These are phyloP conservation scores for Russula griseocarnosa DNA, from an alignment of 768 basidiomycete genomes.

Conservation along the genomic window DNA sequence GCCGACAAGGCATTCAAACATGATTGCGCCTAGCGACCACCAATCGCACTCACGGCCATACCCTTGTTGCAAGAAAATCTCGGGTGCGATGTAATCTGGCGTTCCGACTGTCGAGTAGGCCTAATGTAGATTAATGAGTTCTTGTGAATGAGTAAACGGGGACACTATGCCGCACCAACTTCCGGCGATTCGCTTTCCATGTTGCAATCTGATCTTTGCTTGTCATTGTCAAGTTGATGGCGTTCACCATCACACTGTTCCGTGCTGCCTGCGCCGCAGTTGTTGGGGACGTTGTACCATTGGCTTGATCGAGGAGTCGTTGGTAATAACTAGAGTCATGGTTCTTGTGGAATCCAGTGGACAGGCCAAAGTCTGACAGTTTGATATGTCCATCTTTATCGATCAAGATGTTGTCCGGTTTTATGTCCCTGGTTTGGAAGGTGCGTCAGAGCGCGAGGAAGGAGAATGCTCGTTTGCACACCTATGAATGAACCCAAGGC, in stretches of 20 bases:
- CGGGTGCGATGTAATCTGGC: conserved; percentile 94
- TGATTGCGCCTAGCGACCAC: conserved; percentile 99
- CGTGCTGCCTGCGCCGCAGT: conserved; percentile 53
- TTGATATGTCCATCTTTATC: conserved; percentile 97
- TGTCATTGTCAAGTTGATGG: conserved; percentile 94
- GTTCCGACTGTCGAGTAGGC: conserved; percentile 98
- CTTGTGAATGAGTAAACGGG: conserved; percentile 5
- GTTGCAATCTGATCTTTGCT: conserved; percentile 93
- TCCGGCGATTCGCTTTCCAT: conserved; percentile 97
- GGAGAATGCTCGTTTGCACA: conserved; percentile 36
- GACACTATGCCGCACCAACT: conserved; percentile 55
- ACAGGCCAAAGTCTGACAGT: conserved; percentile 96
- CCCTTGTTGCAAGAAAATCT: conserved; percentile 95
- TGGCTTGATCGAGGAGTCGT: conserved; percentile 70
- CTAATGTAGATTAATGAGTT: conserved; percentile 38
- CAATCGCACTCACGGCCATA: conserved; percentile 98
- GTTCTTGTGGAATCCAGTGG: conserved; percentile 98
- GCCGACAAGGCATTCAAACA: conserved; percentile 96
- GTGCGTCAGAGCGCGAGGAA: conserved; percentile 9
- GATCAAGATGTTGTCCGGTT: conserved; percentile 98
- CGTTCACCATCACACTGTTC: conserved; percentile 96
- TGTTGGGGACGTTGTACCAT: conserved; percentile 42
- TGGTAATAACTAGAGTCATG: conserved; percentile 97
- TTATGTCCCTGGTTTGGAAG: conserved; percentile 73
- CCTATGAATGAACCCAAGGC: conserved; percentile 97